phyloP scores from a whole-genome alignment of 2,329 filamentous ascomycete genomes.

The Stagonosporopsis vannaccii region DNA sequence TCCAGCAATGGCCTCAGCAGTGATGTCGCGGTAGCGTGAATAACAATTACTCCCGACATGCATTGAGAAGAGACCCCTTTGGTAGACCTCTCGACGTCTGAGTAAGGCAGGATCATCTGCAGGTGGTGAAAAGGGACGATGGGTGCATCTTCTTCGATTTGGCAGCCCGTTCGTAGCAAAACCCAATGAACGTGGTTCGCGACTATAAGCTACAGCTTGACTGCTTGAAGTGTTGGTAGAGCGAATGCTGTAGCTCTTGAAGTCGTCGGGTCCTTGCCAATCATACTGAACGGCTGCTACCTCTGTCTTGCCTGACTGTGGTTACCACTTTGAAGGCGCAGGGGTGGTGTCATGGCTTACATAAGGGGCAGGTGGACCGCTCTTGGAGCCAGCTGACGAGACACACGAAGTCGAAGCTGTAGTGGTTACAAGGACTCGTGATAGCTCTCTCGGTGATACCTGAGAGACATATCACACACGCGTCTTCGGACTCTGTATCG shows the following conservation, averaged over 20 bases:
- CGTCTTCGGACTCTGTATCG: conserved; percentile 32
- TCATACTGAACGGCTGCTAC: conserved; percentile 71
- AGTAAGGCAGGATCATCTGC: conserved; percentile 57
- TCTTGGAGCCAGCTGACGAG: conserved; percentile 82
- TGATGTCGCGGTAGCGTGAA: conserved; percentile 79
- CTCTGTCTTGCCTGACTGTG: conserved; percentile 56
- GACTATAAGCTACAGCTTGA: neutral
- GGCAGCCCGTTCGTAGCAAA: conserved; percentile 28
- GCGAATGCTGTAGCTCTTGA: conserved; percentile 66
- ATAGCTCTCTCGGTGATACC: conserved; percentile 74
- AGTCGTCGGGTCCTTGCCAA: conserved; percentile 60
- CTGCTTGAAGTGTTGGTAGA: conserved; percentile 27
- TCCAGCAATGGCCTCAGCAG: conserved; percentile 68
- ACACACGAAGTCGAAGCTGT: conserved; percentile 85
- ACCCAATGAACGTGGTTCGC: conserved; percentile 10
- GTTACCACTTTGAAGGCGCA: neutral
- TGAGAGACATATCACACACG: conserved; percentile 89
- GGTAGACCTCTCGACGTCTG: conserved; percentile 76
- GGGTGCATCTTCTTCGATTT: conserved; percentile 23
- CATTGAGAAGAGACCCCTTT: conserved; percentile 73
- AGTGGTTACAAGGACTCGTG: conserved; percentile 78
- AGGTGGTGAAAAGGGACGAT: conserved; percentile 34
- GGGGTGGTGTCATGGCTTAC: conserved; percentile 59
- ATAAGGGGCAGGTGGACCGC: conserved; percentile 78
- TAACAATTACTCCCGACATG: conserved; percentile 82